Evolutionary conservation across 1,139 yeast genomes (phyloP).

Genomic region (Hyphopichia buzzinii): DNA sequence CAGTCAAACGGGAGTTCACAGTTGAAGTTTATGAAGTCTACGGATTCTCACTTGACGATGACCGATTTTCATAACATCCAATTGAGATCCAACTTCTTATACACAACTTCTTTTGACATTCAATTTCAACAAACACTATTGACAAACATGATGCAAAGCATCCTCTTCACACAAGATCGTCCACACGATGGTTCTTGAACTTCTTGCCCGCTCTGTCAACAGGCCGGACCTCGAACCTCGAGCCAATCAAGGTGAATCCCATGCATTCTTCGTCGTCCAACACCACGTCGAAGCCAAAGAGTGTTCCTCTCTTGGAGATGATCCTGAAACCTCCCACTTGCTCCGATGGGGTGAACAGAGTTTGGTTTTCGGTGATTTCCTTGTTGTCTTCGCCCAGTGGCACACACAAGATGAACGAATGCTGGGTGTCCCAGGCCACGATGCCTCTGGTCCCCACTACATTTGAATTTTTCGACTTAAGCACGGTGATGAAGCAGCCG

Average conservation of each 20-base stretch:
- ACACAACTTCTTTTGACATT: too few relatives aligned
- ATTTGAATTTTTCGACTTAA: constrained; percentile 55
- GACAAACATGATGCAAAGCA: too few relatives aligned
- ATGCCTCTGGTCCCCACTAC: constrained; percentile 72
- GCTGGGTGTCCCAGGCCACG: constrained; percentile 84
- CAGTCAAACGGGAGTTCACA: too few relatives aligned
- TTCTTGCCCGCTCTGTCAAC: constrained; percentile 83
- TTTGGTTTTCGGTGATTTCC: constrained; percentile 21
- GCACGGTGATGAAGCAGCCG: constrained; percentile 68
- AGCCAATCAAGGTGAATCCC: constrained; percentile 72
- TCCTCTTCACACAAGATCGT: constrained; percentile 42
- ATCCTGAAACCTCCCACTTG: constrained; percentile 52
- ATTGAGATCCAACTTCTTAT: too few relatives aligned
- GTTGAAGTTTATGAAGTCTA: too few relatives aligned
- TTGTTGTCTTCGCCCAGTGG: constrained; percentile 42
- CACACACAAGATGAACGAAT: constrained; percentile 64
- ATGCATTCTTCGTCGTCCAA: constrained; percentile 33
- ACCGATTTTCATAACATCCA: too few relatives aligned
- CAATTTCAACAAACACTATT: too few relatives aligned
- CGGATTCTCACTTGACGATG: too few relatives aligned
- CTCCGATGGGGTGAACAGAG: constrained; percentile 25
- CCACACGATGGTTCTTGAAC: constrained; percentile 76
- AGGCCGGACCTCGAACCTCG: constrained; percentile 72
- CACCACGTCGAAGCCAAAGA: constrained; percentile 55
- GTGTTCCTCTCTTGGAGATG: constrained; percentile 59